Evolutionary conservation across 441 rosid species (phyloP), one percentile per base, ranked within the genome.

Genomic region (Adansonia madagascariensis): DNA sequence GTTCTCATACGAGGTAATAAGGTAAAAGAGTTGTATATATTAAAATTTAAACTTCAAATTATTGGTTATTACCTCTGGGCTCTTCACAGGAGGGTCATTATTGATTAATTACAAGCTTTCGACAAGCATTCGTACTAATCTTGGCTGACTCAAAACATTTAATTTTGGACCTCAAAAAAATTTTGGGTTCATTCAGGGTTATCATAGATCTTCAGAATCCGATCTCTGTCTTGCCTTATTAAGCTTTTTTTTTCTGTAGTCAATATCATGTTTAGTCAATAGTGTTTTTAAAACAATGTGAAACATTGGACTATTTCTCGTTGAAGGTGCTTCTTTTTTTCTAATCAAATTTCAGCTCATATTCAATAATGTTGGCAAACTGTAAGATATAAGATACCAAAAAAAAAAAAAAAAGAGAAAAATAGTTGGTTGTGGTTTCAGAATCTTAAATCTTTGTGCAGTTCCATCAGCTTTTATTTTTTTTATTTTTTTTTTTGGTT

Each of bases 131-230:
- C n/a, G 2, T 18, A 2, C 31, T 18, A 66, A 18, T 66, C 31
- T 22, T 69, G 24, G 3, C 43, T 0, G 59, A 24, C 59, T 69
- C 73, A 47, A 49, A 3, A 24, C 59, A 7, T 69, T 22, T 49
- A 69, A 69, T 49, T 71, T 53, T 53, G 75, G 62, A 71, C 62
- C 75, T 53, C 62, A 71, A 2, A 47, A 44, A 69, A 8, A 0
- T 22, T 15, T 22, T 15, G 39, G 53, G 24, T 20, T 5, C 7
- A 31, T 6, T 35, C 4, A 44, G n/a, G 8, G 67, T 22, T 12
- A 12, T 47, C 44, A 6, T 18, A 31, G 4, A 31, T 31, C 18
- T 62, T 12, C 41, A 31, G 18, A 27, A 61, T 61, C 65, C 65
- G 1, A n/a, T 61, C 14, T 60, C 4, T 24, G 24, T 60, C 39